A percentile compares a stretch with the other conserved stretches of the same genome.
Conservation (phyloP, 768 basidiomycete species). For the Mycena galopus region DNA sequence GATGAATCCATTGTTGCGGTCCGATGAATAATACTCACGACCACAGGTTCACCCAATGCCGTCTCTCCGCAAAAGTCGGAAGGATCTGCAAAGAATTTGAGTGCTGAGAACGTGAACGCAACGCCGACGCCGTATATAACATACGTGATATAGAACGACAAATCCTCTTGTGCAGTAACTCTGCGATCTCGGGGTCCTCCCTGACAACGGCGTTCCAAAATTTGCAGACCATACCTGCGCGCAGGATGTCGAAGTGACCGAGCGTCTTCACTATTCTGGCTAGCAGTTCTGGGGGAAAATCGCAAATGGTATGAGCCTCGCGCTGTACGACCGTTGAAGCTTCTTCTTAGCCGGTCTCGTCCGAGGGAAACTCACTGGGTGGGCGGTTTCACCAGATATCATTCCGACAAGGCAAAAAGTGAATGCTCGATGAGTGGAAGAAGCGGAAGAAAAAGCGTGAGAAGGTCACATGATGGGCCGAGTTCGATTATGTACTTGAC, state of each 20-base stretch:
- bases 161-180: constrained; percentile 9
- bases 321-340: too few species aligned
- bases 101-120: background rate
- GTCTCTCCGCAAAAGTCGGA: background rate
- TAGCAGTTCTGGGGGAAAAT: constrained; percentile 9
- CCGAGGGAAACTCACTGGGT: too few species aligned
- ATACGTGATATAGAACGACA: constrained; percentile 6
- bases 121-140: background rate
- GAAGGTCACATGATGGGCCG: too few species aligned
- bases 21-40: background rate
- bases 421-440: too few species aligned
- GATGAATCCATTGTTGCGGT: background rate
- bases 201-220: background rate
- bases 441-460: too few species aligned
- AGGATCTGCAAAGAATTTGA: background rate
- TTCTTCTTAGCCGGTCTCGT: too few species aligned
- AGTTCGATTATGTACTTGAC: too few species aligned
- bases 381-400: too few species aligned
- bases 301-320: too few species aligned
- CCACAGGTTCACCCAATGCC: background rate
- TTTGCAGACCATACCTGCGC: constrained; percentile 1
- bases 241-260: constrained; percentile 5
- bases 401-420: too few species aligned
- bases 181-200: constrained; percentile 5
- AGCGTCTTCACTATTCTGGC: background rate